Percentiles rank a stretch among this genome's conserved stretches.
These are phyloP conservation scores for Wallacemonas sp. DNA, from an alignment of 208 protist species.

Conservation along the genomic window DNA sequence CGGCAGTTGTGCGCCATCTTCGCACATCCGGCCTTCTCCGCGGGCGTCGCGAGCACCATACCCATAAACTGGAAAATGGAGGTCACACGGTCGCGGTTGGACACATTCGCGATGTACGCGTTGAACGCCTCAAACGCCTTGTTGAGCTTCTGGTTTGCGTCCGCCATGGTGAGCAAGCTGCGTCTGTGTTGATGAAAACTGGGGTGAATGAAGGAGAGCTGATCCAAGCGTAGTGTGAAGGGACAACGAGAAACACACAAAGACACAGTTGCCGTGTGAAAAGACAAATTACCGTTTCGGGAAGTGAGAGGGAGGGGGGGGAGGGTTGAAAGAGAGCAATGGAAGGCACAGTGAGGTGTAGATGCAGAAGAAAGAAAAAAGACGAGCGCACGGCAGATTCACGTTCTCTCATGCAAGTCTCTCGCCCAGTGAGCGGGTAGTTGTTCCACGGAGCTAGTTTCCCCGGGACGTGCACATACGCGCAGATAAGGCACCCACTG, in stretches of 20 bases:
- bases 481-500: too few species aligned
- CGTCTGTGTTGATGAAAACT: neutral
- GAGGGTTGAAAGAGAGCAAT: too few species aligned
- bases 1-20: conserved; percentile 40
- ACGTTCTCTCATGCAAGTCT: too few species aligned
- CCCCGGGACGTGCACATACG: too few species aligned
- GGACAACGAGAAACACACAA: conserved; percentile 13
- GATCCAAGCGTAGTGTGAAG: conserved; percentile 1
- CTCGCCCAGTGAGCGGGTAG: too few species aligned
- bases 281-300: neutral
- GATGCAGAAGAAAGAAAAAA: conserved; percentile 17
- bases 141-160: conserved; percentile 16
- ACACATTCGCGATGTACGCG: conserved; percentile 42
- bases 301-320: neutral
- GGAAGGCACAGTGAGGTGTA: neutral
- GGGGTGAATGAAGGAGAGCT: neutral
- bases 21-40: conserved; percentile 30
- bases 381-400: too few species aligned
- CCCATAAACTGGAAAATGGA: conserved; percentile 62
- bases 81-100: conserved; percentile 69
- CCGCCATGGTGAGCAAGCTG: neutral
- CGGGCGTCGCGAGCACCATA: conserved; percentile 48
- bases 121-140: conserved; percentile 40
- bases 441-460: too few species aligned
- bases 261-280: conserved; percentile 5